These are phyloP conservation scores for Lyophyllum atratum DNA, from an alignment of 768 basidiomycete genomes.

Conservation along the genomic window DNA sequence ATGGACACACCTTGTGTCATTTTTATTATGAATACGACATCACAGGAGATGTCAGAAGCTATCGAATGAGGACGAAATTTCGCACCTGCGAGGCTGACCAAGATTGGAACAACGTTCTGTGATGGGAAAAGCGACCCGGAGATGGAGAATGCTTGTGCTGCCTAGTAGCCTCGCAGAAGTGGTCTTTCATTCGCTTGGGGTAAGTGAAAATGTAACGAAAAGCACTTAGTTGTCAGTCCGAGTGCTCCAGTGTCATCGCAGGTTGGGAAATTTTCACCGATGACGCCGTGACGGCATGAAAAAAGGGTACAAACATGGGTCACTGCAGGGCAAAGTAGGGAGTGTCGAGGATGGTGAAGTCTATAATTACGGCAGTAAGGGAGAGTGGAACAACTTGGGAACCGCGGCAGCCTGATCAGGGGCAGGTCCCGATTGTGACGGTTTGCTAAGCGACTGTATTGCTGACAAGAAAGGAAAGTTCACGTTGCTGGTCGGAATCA, in stretches of 20 bases:
- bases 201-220: too few relatives aligned
- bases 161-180: not conserved
- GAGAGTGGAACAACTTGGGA: not conserved
- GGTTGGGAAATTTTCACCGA: not conserved
- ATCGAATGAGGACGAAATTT: not conserved
- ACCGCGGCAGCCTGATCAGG: not conserved
- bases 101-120: not conserved
- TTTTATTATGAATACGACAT: not conserved
- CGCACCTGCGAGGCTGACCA: not conserved
- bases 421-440: not conserved
- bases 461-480: conserved; percentile 15
- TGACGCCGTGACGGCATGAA: not conserved
- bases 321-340: not conserved
- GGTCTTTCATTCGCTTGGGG: not conserved
- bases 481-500: conserved; percentile 9
- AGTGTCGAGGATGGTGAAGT: not conserved
- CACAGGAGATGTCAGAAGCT: not conserved
- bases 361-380: not conserved
- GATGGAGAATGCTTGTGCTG: not conserved
- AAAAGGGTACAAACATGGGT: not conserved
- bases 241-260: not conserved
- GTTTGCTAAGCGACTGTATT: conserved; percentile 1
- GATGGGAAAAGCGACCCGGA: not conserved
- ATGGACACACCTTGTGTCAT: not conserved
- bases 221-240: too few relatives aligned